Conservation (phyloP, 768 basidiomycete genomes). For the Lentinus tigrinus region DNA sequence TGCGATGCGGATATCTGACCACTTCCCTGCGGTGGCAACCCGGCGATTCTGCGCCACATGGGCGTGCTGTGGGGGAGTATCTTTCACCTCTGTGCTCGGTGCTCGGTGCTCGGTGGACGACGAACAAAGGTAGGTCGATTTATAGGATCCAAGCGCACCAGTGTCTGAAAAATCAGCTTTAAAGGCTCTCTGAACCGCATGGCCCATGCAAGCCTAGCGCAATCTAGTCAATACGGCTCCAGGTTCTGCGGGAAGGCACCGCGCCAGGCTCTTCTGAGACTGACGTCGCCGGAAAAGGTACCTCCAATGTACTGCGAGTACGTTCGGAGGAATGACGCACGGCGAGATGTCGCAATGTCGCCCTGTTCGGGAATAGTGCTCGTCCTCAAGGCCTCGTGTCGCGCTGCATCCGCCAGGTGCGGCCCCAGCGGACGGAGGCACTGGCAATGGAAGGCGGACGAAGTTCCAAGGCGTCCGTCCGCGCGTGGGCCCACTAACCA, state of each 20-base stretch:
- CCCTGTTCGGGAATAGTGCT: conserved; percentile 2
- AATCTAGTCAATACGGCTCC: too few species aligned
- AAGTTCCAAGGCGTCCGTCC: neutral
- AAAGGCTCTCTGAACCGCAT: too few species aligned
- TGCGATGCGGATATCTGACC: neutral
- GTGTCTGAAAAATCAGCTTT: too few species aligned
- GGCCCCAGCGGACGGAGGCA: conserved; percentile 9
- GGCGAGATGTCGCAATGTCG: conserved; percentile 7
- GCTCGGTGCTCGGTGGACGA: too few species aligned
- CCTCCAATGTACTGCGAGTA: conserved; percentile 4
- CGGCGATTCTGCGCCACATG: neutral
- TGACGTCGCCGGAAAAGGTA: neutral
- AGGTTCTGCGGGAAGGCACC: too few species aligned
- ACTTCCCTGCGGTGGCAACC: neutral
- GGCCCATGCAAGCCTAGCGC: too few species aligned
- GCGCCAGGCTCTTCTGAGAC: neutral
- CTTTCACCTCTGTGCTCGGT: too few species aligned
- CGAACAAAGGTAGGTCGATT: too few species aligned
- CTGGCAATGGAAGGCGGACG: conserved; percentile 5
- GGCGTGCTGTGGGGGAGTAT: neutral
- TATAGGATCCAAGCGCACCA: too few species aligned
- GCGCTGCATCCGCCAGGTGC: conserved; percentile 1
- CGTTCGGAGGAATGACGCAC: neutral
- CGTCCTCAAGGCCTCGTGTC: neutral
- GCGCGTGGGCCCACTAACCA: neutral